A percentile compares a stretch with the other conserved stretches of the same genome.
phyloP scores from a whole-genome alignment of 331 rosid species.

The Phaseolus coccineus region DNA sequence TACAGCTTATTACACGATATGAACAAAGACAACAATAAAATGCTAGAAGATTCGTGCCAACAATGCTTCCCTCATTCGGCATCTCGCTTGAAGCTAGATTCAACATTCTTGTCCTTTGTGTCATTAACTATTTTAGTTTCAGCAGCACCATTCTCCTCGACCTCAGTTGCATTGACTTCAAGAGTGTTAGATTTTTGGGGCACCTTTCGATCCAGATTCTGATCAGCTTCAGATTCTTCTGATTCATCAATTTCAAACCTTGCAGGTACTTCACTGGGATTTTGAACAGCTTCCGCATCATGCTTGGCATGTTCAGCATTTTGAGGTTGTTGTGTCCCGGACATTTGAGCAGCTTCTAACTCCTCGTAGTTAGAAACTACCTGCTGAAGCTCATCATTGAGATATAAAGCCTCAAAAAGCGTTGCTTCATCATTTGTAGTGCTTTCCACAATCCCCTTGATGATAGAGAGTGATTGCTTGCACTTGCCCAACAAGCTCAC shows the following conservation, averaged over 20 bases:
- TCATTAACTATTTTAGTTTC: constrained; percentile 51
- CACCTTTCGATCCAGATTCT: constrained; percentile 36
- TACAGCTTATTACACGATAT: constrained; percentile 35
- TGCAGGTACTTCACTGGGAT: constrained; percentile 36
- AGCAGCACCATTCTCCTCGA: constrained; percentile 17
- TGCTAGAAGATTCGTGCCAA: constrained; percentile 36
- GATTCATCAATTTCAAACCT: constrained; percentile 35
- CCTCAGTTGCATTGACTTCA: constrained; percentile 49
- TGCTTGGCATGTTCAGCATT: constrained; percentile 45
- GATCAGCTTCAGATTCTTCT: constrained; percentile 49
- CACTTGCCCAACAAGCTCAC: constrained; percentile 75
- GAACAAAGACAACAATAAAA: constrained; percentile 42
- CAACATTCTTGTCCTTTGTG: constrained; percentile 39
- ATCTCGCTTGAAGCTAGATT: constrained; percentile 45
- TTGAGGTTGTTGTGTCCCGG: constrained; percentile 48
- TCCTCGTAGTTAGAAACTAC: constrained; percentile 69
- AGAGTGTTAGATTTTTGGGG: constrained; percentile 35
- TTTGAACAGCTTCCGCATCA: constrained; percentile 49
- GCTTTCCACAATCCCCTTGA: constrained; percentile 73
- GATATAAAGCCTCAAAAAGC: constrained; percentile 81
- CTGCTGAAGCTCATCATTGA: constrained; percentile 80
- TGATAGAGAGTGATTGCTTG: constrained; percentile 66
- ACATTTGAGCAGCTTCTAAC: constrained; percentile 60
- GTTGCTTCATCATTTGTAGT: constrained; percentile 74
- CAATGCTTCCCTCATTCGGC: constrained; percentile 44